These are phyloP conservation scores for Ensete glaucum DNA, from an alignment of 176 grass and related monocot genomes.

Conservation along the genomic window DNA sequence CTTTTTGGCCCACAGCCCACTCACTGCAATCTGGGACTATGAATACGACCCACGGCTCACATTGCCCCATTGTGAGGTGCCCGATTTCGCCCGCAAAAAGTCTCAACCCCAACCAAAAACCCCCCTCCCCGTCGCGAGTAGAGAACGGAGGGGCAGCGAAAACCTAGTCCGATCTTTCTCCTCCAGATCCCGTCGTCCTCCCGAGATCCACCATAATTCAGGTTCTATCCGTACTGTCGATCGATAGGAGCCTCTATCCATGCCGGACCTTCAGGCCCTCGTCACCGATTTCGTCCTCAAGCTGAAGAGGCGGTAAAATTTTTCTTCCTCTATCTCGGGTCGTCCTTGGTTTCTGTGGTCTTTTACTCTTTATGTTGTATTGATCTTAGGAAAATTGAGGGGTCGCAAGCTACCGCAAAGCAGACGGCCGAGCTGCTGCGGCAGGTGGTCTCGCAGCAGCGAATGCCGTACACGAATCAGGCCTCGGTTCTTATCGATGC, in stretches of 20 bases:
- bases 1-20: too few species aligned
- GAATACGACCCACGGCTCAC: too few species aligned
- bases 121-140: too few species aligned
- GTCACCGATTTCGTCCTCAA: conserved; percentile 81
- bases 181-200: not conserved
- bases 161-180: not conserved
- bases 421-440: conserved; percentile 87
- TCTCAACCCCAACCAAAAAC: too few species aligned
- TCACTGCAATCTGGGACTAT: too few species aligned
- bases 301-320: conserved; percentile 55
- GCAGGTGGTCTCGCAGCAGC: conserved; percentile 71
- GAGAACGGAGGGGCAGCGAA: not conserved
- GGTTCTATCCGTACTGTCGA: not conserved
- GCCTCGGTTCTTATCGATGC: conserved; percentile 55
- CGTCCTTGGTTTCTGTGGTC: not conserved
- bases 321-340: not conserved
- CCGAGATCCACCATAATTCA: not conserved
- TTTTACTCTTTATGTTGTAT: not conserved
- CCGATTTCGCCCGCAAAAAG: too few species aligned
- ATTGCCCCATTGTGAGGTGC: too few species aligned
- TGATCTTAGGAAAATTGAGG: conserved; percentile 64
- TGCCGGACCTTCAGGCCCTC: conserved; percentile 75
- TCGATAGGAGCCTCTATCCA: conserved; percentile 16
- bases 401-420: conserved; percentile 68
- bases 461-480: conserved; percentile 66